Percentiles rank a stretch among this genome's conserved stretches.
Conservation (phyloP, 202 grass and related monocot species). For the Zoysia matrella region DNA sequence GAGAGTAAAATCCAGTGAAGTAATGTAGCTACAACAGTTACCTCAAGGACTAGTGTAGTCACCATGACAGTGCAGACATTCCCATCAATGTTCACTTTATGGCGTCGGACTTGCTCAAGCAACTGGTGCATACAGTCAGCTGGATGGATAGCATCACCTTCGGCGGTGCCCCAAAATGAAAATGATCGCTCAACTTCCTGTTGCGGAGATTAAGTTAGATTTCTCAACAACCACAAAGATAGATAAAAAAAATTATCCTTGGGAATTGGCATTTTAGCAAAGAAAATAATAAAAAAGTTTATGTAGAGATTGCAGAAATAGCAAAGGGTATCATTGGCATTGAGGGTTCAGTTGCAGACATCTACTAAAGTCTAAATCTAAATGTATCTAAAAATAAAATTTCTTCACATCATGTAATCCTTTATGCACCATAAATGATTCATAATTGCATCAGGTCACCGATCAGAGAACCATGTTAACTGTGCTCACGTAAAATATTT, state of each 20-base stretch:
- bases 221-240: constrained; percentile 16
- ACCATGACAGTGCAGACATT: constrained; percentile 99
- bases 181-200: constrained; percentile 93
- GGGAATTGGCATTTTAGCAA: constrained; percentile 1
- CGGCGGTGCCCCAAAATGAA: constrained; percentile 77
- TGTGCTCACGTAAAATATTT: constrained; percentile 11
- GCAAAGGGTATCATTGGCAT: not conserved
- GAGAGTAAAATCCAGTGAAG: constrained; percentile 8
- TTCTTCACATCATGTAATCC: not conserved
- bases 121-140: constrained; percentile 98
- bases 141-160: constrained; percentile 82
- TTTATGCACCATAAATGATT: not conserved
- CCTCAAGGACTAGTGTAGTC: constrained; percentile 98
- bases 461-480: not conserved
- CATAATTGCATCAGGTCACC: constrained; percentile 1
- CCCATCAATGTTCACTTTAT: constrained; percentile 97
- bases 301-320: not conserved
- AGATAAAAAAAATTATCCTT: not conserved
- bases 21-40: constrained; percentile 35
- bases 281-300: not conserved
- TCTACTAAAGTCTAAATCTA: not conserved
- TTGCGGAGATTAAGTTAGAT: constrained; percentile 32
- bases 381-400: constrained; percentile 17
- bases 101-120: constrained; percentile 86
- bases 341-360: not conserved